Conservation (phyloP, 352 stramenopile genomes). For the Phytophthora kernoviae region DNA sequence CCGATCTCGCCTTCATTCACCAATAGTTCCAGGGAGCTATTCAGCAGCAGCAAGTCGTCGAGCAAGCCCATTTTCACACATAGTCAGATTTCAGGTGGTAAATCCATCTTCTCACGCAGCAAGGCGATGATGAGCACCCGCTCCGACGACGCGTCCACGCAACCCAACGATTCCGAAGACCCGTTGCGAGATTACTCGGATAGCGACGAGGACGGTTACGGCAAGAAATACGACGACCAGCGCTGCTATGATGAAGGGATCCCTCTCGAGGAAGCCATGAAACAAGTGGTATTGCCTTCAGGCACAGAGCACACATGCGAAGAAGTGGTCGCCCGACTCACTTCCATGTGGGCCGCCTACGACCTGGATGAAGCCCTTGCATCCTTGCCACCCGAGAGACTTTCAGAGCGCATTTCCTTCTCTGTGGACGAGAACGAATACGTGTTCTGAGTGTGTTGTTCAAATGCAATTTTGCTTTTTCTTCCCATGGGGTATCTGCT, state of each 20-base stretch:
- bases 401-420: slow-evolving; percentile 55
- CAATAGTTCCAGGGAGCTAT: slow-evolving; percentile 26
- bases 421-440: slow-evolving; percentile 47
- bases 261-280: slow-evolving; percentile 75
- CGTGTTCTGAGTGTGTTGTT: slow-evolving; percentile 32
- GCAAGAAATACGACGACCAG: slow-evolving; percentile 59
- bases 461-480: slow-evolving; percentile 37
- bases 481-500: slow-evolving; percentile 26
- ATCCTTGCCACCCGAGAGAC: slow-evolving; percentile 48
- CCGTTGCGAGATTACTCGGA: slow-evolving; percentile 44
- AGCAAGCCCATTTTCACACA: slow-evolving; percentile 44
- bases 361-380: slow-evolving; percentile 62
- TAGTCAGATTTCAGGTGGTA: slow-evolving; percentile 34
- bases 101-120: slow-evolving; percentile 38
- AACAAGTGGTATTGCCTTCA: slow-evolving; percentile 72
- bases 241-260: slow-evolving; percentile 71
- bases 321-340: slow-evolving; percentile 77
- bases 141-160: slow-evolving; percentile 44
- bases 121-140: slow-evolving; percentile 41
- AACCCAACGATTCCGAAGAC: slow-evolving; percentile 65
- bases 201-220: slow-evolving; percentile 48
- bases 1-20: slow-evolving; percentile 35
- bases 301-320: slow-evolving; percentile 65
- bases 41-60: slow-evolving; percentile 44
- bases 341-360: slow-evolving; percentile 82